Conservation (phyloP, 2,329 filamentous ascomycete genomes). For the Esteya vermicola region DNA sequence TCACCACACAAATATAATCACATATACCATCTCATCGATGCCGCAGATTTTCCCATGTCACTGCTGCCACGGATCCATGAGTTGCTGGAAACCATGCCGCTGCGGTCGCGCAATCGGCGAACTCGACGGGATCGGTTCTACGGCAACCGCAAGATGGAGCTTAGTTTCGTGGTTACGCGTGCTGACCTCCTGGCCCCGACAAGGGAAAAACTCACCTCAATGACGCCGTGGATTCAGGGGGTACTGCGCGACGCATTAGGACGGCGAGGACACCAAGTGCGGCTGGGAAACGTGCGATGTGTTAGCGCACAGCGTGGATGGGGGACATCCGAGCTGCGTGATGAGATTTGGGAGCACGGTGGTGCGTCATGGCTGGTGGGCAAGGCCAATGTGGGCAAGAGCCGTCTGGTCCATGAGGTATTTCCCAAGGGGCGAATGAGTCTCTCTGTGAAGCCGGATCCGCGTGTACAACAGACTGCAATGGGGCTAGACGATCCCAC, state of each 20-base stretch:
- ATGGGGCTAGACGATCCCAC: conserved; percentile 2
- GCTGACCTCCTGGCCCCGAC: conserved; percentile 73
- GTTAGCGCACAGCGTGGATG: conserved; percentile 77
- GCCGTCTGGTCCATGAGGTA: conserved; percentile 72
- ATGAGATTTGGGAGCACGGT: conserved; percentile 70
- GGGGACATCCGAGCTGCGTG: conserved; percentile 81
- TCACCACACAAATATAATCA: conserved; percentile 86
- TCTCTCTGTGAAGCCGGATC: conserved; percentile 2
- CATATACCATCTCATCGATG: conserved; percentile 89
- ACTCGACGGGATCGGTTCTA: conserved; percentile 53
- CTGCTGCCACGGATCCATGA: conserved; percentile 63
- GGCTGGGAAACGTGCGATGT: conserved; percentile 75
- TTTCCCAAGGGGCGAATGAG: conserved; percentile 62
- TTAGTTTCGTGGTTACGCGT: conserved; percentile 84
- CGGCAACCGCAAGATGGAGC: conserved; percentile 54
- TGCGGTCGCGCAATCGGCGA: conserved; percentile 70
- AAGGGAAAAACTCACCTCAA: conserved; percentile 66
- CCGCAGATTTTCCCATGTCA: conserved; percentile 93
- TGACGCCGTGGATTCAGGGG: conserved; percentile 75
- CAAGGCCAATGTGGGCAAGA: conserved; percentile 98
- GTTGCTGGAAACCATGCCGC: conserved; percentile 54
- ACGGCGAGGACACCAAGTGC: conserved; percentile 48
- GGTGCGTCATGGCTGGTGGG: conserved; percentile 92
- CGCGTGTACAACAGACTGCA: neutral
- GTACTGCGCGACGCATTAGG: conserved; percentile 68